Base-by-base conservation (phyloP, 2,329 filamentous ascomycete species). In the Alternaria incomplexa region DNA sequence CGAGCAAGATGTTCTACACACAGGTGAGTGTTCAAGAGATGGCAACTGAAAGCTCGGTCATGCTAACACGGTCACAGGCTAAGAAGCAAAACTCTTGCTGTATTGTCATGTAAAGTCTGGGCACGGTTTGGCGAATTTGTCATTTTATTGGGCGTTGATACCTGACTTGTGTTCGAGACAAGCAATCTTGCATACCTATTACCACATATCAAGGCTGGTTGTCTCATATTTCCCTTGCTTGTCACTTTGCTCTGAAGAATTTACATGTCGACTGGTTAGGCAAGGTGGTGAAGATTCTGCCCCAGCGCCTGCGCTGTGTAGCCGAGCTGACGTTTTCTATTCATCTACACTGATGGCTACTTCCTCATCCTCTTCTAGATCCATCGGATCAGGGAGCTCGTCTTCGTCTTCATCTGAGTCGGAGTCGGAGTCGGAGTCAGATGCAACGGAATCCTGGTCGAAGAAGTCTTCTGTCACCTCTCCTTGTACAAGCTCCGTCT, bases 1-100 rank as follows among this genome's bases (percentile, higher is more conserved):
- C 96, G 85, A 97, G 93, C 84, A 98, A 97, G 87, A 95, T 96
- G 91, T 99, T 99, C 81, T 98, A 98, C 81, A 93, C 86, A 45
- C 86, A 87, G 81, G 91, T 91, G 81, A 73, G 86, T 83, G 10
- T 4, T 11, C 17, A 20, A 15, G 13, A 22, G 12, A 13, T 15
- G 9, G 6, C 12, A 12, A 26, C 10, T 13, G n/a, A 26, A 36
- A 11, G 40, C 10, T 15, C 6, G 7, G 28, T 26, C 30, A 26
- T 25, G 67, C 59, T 32, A 8, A n/a, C 25, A 30, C 32, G 36
- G 61, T 23, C 17, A 20, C 30, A 36, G 32, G 32, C 86, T 23
- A 88, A 88, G 81, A 88, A 88, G 79, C 86, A 88, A 76, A 88
- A 88, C 73, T 86, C 84, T 22, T 88, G 86, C 80, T 88, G 86